Base-by-base conservation (phyloP, 306 rosid genomes). In the Glycine soja region DNA sequence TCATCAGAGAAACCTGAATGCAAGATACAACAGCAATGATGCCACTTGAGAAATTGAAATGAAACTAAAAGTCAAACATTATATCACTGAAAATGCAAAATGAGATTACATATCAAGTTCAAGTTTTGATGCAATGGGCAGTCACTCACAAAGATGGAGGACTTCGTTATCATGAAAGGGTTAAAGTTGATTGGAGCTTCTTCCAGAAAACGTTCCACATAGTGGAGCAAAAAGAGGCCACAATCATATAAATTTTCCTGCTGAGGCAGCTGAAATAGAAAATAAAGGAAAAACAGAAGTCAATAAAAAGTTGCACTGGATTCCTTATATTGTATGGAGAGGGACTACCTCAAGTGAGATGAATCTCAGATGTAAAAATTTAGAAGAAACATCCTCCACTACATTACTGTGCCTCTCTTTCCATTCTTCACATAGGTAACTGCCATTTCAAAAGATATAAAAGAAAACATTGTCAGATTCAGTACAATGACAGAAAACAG, bases 221-320 rank as follows among this genome's bases (percentile, higher is more conserved):
- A 93, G 82, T 93, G 91, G 58, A 93, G 98, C 86, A 93, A 85
- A 85, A 93, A 93, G 80, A 93, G 88, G 71, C 97, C 98, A 72
- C 98, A 93, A 48, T 93, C 98, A 68, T 76, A 90, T 9, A 83
- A 83, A 81, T 91, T 90, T 73, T 84, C 97, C 86, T 93, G 98
- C 88, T 93, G 98, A 7, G 98, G 98, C 15, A 91, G 81, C 98
- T 93, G 90, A 70, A 77, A 74, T 36, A 51, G 66, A 77, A 47
- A 73, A 8, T 4, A 61, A 64, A 70, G 47, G 15, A 77, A 77
- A 79, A 45, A 15, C 54, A 72, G 8, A 48, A 70, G 65, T 71
- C 65, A 68, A 50, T 65, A 18, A 81, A 75, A 14, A 72, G 64
- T 16, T 8, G 53, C 16, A 58, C 1, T 50, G 58, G 53, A 82